Conservation (phyloP, 176 grass and related monocot species). For the Paspalum notatum region DNA sequence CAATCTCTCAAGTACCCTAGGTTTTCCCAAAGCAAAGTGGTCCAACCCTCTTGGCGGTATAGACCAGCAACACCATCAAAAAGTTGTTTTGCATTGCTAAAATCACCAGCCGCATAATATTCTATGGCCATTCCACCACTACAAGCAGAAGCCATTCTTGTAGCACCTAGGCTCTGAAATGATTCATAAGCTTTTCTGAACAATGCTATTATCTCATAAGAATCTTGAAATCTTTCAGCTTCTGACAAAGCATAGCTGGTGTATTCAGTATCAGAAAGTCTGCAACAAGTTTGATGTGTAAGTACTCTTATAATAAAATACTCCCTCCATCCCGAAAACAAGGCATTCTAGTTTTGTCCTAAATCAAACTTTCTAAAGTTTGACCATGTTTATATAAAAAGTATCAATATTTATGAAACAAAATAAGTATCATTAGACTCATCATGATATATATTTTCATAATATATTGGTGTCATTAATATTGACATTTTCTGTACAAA, state of each 20-base stretch:
- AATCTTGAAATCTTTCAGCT: slow-evolving; percentile 96
- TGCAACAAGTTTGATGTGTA: slow-evolving; percentile 57
- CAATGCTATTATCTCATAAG: slow-evolving; percentile 95
- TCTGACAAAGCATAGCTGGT: slow-evolving; percentile 82
- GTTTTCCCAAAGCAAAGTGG: slow-evolving; percentile 83
- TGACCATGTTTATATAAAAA: background rate
- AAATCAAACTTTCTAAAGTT: too few species aligned
- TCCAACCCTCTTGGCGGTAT: slow-evolving; percentile 90
- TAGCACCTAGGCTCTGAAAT: slow-evolving; percentile 69
- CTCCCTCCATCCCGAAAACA: too few species aligned
- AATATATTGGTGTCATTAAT: too few species aligned
- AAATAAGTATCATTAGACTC: too few species aligned
- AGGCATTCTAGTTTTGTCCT: too few species aligned
- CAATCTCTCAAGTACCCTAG: slow-evolving; percentile 92
- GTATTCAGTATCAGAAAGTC: slow-evolving; percentile 95
- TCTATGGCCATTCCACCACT: slow-evolving; percentile 88
- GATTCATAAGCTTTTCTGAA: slow-evolving; percentile 98
- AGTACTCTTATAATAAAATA: slow-evolving; percentile 34
- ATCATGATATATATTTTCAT: too few species aligned
- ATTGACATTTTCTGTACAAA: too few species aligned
- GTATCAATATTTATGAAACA: background rate
- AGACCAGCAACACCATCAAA: slow-evolving; percentile 74
- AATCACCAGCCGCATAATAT: slow-evolving; percentile 78
- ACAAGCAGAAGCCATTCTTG: slow-evolving; percentile 75
- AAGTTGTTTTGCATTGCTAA: slow-evolving; percentile 76